Evolutionary conservation across 2,329 filamentous ascomycete genomes (phyloP), one percentile per base, ranked within the genome.

Genomic region (Lecanosticta acicola): DNA sequence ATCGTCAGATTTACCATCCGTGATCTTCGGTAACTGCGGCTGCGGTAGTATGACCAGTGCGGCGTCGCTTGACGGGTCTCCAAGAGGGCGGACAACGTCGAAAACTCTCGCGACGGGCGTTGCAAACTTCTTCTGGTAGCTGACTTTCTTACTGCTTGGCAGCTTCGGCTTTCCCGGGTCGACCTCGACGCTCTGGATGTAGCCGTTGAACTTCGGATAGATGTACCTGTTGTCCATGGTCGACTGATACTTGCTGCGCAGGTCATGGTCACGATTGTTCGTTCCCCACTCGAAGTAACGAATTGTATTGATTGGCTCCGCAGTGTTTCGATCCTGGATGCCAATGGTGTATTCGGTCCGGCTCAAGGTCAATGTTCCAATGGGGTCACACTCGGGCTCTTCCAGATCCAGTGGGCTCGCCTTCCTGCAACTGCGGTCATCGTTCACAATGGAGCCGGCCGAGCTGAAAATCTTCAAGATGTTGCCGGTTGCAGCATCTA

Each of bases 281-380:
- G 90, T 87, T 0, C 82, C 83, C 93, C 93, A 98, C 66, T 98
- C 93, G 9, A 88, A 85, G 63, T 94, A 98, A 55, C 82, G 90
- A 56, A 98, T 79, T 0, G 87, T 95, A 60, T 89, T 94, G 51
- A 98, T 84, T 5, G 81, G 79, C 48, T 84, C 79, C 1, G 84
- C 83, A 3, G 80, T 83, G 56, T 85, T 79, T 36, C 77, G 79
- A 49, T 87, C 83, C 54, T 89, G 84, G 36, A 98, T 94, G 45
- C 78, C 81, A 49, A 98, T 84, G 4, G 80, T 91, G 67, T 98
- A 98, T 65, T 96, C 89, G 32, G 87, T 88, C 41, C 87, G 80
- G 20, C 88, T 89, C 1, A 96, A 75, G 0, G 86, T 89, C 50
- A 95, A 79, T 26, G 85, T 93, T 24, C 88, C 86, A 35, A 79